Base-by-base conservation (phyloP, 2,329 filamentous ascomycete genomes). In the Cladosporium cucumerinum region DNA sequence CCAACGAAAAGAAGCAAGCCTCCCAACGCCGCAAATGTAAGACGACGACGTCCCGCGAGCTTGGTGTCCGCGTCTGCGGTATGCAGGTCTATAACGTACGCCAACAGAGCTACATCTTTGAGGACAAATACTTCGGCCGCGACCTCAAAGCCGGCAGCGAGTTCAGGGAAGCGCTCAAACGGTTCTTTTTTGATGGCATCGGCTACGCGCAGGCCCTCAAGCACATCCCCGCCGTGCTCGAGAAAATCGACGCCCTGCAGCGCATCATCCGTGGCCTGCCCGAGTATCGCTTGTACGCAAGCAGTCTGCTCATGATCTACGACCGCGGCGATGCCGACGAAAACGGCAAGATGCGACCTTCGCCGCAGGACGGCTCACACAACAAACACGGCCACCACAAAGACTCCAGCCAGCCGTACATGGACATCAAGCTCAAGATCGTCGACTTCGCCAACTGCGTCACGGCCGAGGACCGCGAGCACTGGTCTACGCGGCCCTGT, bases 391-490 rank as follows among this genome's bases (percentile, higher is more conserved):
- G 23, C 26, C 48, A 51, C 12, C 43, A 23, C 34, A 55, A 61
- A 10, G 23, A 51, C 14, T n/a, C 51, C n/a, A 57, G n/a, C 16
- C 69, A 65, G 51, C 68, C 67, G 3, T 73, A 74, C 62, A 65
- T 65, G 10, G 71, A 74, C 69, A 93, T 96, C 74, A 91, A 97
- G 76, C 88, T 99, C 79, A 97, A 97, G 78, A 96, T 99, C 76
- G 94, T 97, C 65, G 95, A 99, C 78, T 99, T 99, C 80, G 95
- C 95, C 68, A 99, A 99, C 76, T 97, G 94, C 73, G 89, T 98
- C 39, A 98, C 93, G 1, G 91, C 92, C 4, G 90, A 95, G 69
- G 93, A 97, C 72, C 78, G 87, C 12, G 82, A 86, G 66, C 58
- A 70, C 30, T 64, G 72, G 25, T 34, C 65, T 14, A 55, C 64